Percentiles rank a stretch among this genome's conserved stretches.
Evolutionary conservation across 192 early-diverging fungal species (phyloP).

Genomic region (Entomortierella chlamydospora): DNA sequence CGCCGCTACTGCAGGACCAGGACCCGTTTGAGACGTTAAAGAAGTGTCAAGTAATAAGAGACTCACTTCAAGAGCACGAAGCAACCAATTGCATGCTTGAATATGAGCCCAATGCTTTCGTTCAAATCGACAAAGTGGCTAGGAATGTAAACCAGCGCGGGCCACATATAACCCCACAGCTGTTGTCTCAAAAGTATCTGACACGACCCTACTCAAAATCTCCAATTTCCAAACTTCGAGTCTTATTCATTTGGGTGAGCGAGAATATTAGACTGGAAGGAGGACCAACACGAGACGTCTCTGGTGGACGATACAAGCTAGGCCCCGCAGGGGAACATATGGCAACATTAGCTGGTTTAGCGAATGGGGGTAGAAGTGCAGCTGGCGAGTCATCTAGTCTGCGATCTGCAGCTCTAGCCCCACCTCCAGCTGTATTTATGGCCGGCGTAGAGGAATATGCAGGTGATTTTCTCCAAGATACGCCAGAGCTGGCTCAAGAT

Average conservation of each 20-base stretch:
- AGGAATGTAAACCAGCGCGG: constrained; percentile 71
- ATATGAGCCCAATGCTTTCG: constrained; percentile 56
- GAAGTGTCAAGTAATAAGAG: constrained; percentile 31
- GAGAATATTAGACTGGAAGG: constrained; percentile 68
- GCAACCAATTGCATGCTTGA: constrained; percentile 5
- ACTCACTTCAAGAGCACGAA: not conserved
- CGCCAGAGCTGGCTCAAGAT: constrained; percentile 55
- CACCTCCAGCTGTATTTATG: constrained; percentile 23
- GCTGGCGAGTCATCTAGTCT: not conserved
- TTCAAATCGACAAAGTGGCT: constrained; percentile 74
- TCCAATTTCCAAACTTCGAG: constrained; percentile 68
- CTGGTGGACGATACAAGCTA: constrained; percentile 44
- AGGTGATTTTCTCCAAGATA: constrained; percentile 41
- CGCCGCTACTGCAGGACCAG: not conserved
- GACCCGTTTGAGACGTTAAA: constrained; percentile 30
- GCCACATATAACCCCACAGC: constrained; percentile 66
- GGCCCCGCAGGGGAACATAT: constrained; percentile 30
- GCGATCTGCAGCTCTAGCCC: not conserved
- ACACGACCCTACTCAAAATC: constrained; percentile 71
- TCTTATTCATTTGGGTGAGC: constrained; percentile 76
- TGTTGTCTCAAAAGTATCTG: constrained; percentile 72
- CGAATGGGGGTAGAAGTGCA: not conserved
- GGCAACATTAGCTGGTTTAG: not conserved
- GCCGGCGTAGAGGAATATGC: constrained; percentile 34
- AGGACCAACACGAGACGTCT: constrained; percentile 38